A percentile compares a stretch with the other conserved stretches of the same genome.
Evolutionary conservation across 2,329 filamentous ascomycete genomes (phyloP).

Genomic region (Eurotiales sp.): DNA sequence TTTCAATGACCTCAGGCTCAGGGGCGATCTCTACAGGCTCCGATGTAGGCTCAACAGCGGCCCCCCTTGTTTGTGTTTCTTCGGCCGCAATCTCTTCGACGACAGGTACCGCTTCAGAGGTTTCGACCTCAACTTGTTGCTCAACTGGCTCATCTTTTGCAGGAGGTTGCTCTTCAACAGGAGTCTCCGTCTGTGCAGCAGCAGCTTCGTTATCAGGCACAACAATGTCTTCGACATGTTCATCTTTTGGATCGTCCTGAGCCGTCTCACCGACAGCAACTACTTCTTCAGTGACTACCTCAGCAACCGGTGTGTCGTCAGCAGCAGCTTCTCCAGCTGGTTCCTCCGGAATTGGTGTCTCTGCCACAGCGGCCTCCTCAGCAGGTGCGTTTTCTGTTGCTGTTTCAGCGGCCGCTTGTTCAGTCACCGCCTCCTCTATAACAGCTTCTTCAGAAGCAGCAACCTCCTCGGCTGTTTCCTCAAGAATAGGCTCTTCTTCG

Average conservation of each 20-base stretch:
- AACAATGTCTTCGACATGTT: slow-evolving; percentile 5
- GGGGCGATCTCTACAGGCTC: slow-evolving; percentile 12
- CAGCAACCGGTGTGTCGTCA: slow-evolving; percentile 16
- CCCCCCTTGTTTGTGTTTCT: slow-evolving; percentile 1
- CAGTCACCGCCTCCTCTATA: slow-evolving; percentile 12
- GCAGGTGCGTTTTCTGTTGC: slow-evolving; percentile 14
- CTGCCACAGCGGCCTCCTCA: slow-evolving; percentile 19
- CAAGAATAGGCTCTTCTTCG: slow-evolving; percentile 14
- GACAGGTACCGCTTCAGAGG: slow-evolving; percentile 17
- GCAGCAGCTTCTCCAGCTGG: slow-evolving; percentile 18
- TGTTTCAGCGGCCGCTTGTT: slow-evolving; percentile 2
- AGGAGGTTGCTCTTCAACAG: slow-evolving; percentile 17
- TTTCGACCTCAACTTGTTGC: slow-evolving; percentile 4
- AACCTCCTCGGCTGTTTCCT: slow-evolving; percentile 17
- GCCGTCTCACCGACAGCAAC: slow-evolving; percentile 11
- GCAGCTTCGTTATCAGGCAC: slow-evolving; percentile 1
- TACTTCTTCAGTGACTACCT: slow-evolving; percentile 17
- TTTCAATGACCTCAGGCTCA: slow-evolving; percentile 10
- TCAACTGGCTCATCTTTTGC: slow-evolving; percentile 9
- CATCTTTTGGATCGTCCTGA: slow-evolving; percentile 17
- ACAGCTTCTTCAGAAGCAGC: neutral
- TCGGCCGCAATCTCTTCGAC: slow-evolving; percentile 16
- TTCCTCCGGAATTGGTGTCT: slow-evolving; percentile 15
- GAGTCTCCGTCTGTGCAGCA: slow-evolving; percentile 14
- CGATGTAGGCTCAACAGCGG: slow-evolving; percentile 5